Evolutionary conservation across 2,329 filamentous ascomycete species (phyloP), one percentile per base, ranked within the genome.

Genomic region (Berkeleyomyces rouxiae): DNA sequence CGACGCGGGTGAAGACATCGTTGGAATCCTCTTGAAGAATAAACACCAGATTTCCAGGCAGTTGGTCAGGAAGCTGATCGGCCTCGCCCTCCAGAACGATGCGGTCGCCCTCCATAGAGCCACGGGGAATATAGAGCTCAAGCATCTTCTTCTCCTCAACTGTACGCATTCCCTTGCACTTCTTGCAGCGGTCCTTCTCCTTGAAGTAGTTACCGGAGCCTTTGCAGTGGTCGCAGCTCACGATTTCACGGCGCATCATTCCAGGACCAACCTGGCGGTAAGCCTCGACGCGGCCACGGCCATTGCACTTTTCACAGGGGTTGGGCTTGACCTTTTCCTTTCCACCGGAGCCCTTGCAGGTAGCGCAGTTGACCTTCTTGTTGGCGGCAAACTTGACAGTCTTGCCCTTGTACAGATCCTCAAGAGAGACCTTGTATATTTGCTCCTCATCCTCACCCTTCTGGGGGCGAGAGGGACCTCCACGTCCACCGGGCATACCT

Each of bases 401-500:
- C 79, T 97, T 96, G 70, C 93, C 93, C 76, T 95, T 96, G 81
- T 97, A 99, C 40, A 99, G 79, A 74, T 99, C 93, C 73, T 97
- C 93, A 65, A 99, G 76, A 1, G 84, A 87, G 64, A 97, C 88
- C 72, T 90, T 85, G 75, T 99, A 97, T 69, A 89, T 83, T 70
- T 95, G 89, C 72, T 95, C 86, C 73, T 96, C 92, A 68, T 91
- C 85, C 61, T 82, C 83, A 55, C 92, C 90, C 69, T 84, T 87
- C 65, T 85, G 79, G 33, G 85, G 84, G 67, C 80, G 78, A 67
- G 77, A 78, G 9, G 83, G 82, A 2, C 80, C 78, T 42, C 77
- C 78, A 9, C 74, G 74, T 69, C 77, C 71, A 13, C 73, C 74
- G 23, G 70, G 71, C 51, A 44, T 62, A 9, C 70, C 71, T 61